Conservation (phyloP, 2,329 filamentous ascomycete genomes). For the Fusarium staphyleae region DNA sequence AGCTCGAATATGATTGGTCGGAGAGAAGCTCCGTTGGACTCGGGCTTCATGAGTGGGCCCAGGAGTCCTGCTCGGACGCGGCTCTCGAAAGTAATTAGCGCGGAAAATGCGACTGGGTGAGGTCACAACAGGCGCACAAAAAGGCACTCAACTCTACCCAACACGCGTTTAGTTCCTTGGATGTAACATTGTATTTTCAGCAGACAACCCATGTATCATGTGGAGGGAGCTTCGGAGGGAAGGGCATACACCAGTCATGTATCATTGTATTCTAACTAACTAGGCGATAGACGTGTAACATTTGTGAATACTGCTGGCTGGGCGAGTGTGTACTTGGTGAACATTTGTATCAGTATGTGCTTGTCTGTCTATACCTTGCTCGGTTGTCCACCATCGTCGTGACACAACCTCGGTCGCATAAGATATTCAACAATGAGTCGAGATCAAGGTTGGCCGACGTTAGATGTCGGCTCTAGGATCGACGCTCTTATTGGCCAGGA, state of each 20-base stretch:
- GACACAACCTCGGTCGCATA: no score
- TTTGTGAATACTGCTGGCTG: not conserved
- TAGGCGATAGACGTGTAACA: constrained; percentile 42
- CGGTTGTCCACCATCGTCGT: no score
- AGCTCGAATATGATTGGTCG: constrained; percentile 11
- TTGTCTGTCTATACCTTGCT: no score
- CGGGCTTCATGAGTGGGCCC: not conserved
- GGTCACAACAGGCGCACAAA: constrained; percentile 31
- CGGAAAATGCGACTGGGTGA: constrained; percentile 13
- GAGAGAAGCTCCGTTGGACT: constrained; percentile 8
- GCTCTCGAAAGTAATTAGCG: constrained; percentile 3
- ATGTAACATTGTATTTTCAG: constrained; percentile 35
- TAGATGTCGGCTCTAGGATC: constrained; percentile 2
- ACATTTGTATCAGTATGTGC: no score
- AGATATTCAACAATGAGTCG: no score
- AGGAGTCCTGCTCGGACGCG: constrained; percentile 2
- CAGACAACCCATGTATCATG: constrained; percentile 27
- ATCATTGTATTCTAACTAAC: constrained; percentile 39
- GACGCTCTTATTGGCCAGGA: constrained; percentile 40
- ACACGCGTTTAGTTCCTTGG: constrained; percentile 35
- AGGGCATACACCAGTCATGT: constrained; percentile 34
- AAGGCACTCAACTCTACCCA: constrained; percentile 42
- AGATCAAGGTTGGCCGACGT: constrained; percentile 8
- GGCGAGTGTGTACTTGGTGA: not conserved
- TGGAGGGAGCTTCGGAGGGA: constrained; percentile 20